Conservation (phyloP, 2,329 filamentous ascomycete genomes). For the Colletotrichum sp. region DNA sequence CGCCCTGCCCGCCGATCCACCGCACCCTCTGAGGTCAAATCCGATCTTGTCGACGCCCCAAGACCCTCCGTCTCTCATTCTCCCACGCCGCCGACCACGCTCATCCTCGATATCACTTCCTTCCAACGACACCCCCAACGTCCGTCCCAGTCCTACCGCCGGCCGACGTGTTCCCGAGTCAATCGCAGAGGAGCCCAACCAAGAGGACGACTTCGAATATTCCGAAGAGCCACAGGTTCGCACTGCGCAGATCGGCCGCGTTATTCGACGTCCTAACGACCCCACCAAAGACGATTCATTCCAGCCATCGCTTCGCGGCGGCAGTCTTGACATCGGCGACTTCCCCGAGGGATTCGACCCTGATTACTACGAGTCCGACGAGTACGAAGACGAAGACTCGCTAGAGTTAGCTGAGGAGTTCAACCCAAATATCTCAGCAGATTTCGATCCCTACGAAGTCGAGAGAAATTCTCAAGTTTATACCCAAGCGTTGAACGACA, state of each 20-base stretch:
- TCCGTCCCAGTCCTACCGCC: neutral
- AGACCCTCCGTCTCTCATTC: neutral
- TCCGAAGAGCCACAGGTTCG: constrained; percentile 10
- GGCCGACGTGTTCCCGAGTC: neutral
- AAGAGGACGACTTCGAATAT: neutral
- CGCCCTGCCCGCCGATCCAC: constrained; percentile 12
- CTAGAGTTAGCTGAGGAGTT: neutral
- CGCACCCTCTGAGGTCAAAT: constrained; percentile 18
- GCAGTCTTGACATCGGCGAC: neutral
- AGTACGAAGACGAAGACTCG: constrained; percentile 7
- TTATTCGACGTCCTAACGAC: constrained; percentile 6
- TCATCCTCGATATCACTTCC: constrained; percentile 10
- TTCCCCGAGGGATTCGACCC: constrained; percentile 10
- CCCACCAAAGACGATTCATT: neutral
- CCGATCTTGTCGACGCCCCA: constrained; percentile 14
- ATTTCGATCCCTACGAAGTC: constrained; percentile 1
- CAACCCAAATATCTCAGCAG: constrained; percentile 2
- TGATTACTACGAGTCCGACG: constrained; percentile 14
- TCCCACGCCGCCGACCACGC: constrained; percentile 5
- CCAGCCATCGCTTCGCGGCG: neutral
- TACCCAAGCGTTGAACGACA: constrained; percentile 26
- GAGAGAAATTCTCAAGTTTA: neutral
- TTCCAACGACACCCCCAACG: neutral
- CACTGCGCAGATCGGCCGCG: constrained; percentile 1
- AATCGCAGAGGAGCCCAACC: neutral